Base-by-base conservation (phyloP, 331 rosid species). In the Telfairia occidentalis region DNA sequence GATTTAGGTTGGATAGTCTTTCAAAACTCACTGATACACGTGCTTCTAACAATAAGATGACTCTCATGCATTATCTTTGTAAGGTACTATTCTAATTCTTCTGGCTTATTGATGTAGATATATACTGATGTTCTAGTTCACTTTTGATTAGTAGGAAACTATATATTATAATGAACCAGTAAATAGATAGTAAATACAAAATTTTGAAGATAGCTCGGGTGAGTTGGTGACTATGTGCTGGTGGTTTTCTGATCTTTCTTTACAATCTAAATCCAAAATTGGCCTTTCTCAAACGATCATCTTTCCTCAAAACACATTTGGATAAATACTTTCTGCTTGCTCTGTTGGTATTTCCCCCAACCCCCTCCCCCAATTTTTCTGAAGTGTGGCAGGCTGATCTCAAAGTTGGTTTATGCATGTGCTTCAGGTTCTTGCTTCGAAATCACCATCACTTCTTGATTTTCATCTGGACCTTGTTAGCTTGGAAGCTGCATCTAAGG, bases 41-140 rank as follows among this genome's bases (percentile, higher is more conserved):
- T 58, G 96, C 99, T 74, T 64, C 94, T 59, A 95, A 85, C 86
- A 92, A 79, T 85, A 92, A 85, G 88, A 92, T 92, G 99, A 95
- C 97, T 76, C 89, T 95, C 35, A 92, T 95, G 97, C 97, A 95
- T 85, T 95, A 90, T 86, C 99, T 95, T 72, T 95, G 99, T 85
- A 92, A 92, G 97, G 97, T 92, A 84, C 10, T 79, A 16, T 71
- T 80, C 54, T 75, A 55, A 58, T n/a, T 80, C 54, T 11, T 37
- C 43, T 74, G 4, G 50, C 52, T 12, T 43, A 52, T 71, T 38
- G 26, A n/a, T n/a, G n/a, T n/a, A n/a, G n/a, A n/a, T n/a, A n/a
- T n/a, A n/a, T n/a, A n/a, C n/a, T n/a, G n/a, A n/a, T n/a, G n/a
- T n/a, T n/a, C n/a, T n/a, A n/a, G n/a, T n/a, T n/a, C n/a, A n/a